Base-by-base conservation (phyloP, 192 early-diverging fungal species). In the Mortierella alpina region DNA sequence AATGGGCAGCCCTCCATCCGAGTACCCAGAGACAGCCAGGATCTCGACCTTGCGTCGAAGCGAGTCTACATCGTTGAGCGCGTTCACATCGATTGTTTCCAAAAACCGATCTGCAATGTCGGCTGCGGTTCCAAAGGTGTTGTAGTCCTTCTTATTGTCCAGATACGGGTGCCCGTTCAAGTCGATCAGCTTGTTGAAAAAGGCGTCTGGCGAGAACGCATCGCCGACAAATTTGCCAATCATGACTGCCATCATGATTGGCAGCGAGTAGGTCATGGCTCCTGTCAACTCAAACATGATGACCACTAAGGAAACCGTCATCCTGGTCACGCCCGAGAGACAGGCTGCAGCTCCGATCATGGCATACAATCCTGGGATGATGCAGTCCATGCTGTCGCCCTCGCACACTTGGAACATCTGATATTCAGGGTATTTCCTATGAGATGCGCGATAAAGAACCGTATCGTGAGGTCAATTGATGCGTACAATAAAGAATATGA, bases 241-340 rank as follows among this genome's bases (percentile, higher is more conserved):
- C 86, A 89, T 90, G 62, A 92, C 90, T 0, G 90, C 86, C 41
- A 94, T 84, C 95, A 95, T 96, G 20, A 92, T 95, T 0, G 97
- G 97, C n/a, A 98, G 70, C n/a, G 97, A 93, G 73, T 99, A 99
- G 39, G 95, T 96, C 63, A 99, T 89, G 8, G 96, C 95, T 2
- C 97, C 98, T 14, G 97, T 99, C 40, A 99, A 87, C 84, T 99
- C 98, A 84, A 99, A 99, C 97, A 99, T 98, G 50, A 99, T 94
- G 11, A 99, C 97, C 4, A 97, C 93, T 0, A 95, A 77, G 6
- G 95, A 93, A 2, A 96, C 95, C 0, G 94, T 97, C 89, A 97
- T 96, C 8, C 96, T 89, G 41, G 95, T 97, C 12, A 95, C 91
- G 18, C 95, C 89, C 40, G 92, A 86, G 20, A 97, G 85, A 67